Evolutionary conservation across 2,329 filamentous ascomycete genomes (phyloP), one percentile per base, ranked within the genome.

Genomic region (Nigrograna mackinnonii): DNA sequence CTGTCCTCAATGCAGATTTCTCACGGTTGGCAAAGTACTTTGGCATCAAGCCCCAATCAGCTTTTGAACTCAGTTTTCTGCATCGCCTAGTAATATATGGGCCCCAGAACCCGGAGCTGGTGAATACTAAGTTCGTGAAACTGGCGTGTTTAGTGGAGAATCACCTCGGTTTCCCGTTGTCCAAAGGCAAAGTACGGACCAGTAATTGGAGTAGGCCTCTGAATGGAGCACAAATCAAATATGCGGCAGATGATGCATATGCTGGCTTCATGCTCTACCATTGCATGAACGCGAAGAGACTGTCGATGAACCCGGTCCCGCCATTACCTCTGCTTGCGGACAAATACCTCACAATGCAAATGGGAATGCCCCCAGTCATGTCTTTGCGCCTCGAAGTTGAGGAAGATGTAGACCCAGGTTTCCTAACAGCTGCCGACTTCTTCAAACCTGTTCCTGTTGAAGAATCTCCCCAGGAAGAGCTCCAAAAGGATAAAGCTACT

Each of bases 241-340:
- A 79, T 74, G 68, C 91, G n/a, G 90, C 90, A 2, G 83, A 86
- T 0, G 92, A 96, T 67, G 87, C 90, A 0, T 96, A 96, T 62
- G 90, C 90, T 22, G 86, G 86, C 3, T 68, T 91, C 12, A 86
- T 89, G 54, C 73, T 96, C 1, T 95, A 83, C 57, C 75, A 88
- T 41, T 77, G 79, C 4, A 73, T 96, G 49, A 86, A 96, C 44
- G 71, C 81, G 5, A 78, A 90, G 14, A 74, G 80, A 51, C 68
- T 73, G 13, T 13, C 28, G 3, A 75, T 95, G 49, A 62, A 81
- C 6, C 88, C 89, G 2, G 76, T 71, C 3, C 90, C 90, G 4
- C 87, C 86, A 2, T 72, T 80, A 3, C 90, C 90, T 1, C 75
- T 79, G 13, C 78, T 81, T 54, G 82, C 79, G 2, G 89, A 92